Evolutionary conservation across 208 protist genomes (phyloP), one percentile per base, ranked within the genome.

Genomic region (Trypanosoma boissoni): DNA sequence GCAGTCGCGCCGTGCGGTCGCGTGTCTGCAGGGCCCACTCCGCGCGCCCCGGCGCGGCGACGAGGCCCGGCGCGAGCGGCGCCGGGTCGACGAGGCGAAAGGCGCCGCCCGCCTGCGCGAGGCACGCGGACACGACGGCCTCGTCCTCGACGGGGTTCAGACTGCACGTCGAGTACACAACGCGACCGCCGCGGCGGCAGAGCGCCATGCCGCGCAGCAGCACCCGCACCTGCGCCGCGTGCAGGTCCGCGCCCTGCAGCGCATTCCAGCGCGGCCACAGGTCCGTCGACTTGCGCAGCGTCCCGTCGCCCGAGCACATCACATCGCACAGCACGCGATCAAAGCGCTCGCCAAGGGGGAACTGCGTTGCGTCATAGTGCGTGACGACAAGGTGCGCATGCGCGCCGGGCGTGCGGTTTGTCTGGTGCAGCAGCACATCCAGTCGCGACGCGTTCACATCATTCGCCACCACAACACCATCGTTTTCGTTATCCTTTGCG

Each of bases 151-250:
- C 75, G 12, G 96, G 96, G 73, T 97, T 97, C 18, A 98, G 41
- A 50, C 89, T 97, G 77, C 96, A 98, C 14, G 96, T 98, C 6
- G 90, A 97, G 76, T 98, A 98, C 14, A 98, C 94, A 0, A 98
- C 80, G 28, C 91, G 64, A 46, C 95, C 95, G 28, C 93, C 94
- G 53, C 54, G 39, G 51, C 80, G 79, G 68, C 86, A 88, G 5
- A 80, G 76, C 20, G 78, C 78, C 77, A 96, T 92, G 44, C 85
- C 91, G 4, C 87, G 81, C 56, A 59, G 41, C 31, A 94, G 76
- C 37, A 98, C 86, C 16, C 78, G 71, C 12, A 75, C 48, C 80
- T 98, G 96, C 8, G 80, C 45, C 28, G 46, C 37, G 77, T 98
- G 96, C 3, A 98, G 68, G 44, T 82, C 79, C 27, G 83, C 74